Conservation (phyloP, 345 rosid genomes). For the Melaleuca quinquenervia region DNA sequence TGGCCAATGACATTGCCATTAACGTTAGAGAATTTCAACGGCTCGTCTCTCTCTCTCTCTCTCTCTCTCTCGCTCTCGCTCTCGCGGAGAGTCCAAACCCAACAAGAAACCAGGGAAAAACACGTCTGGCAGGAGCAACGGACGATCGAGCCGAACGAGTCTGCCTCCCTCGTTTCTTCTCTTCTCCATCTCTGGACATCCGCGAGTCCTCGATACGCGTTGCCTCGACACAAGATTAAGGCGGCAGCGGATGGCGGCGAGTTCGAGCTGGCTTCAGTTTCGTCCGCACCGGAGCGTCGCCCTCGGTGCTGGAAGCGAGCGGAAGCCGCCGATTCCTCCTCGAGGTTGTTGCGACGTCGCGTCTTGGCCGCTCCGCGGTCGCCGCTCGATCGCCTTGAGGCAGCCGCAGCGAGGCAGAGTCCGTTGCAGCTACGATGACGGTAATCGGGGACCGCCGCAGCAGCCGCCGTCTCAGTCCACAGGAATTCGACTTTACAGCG, state of each 20-base stretch:
- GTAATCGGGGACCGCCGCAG: background rate
- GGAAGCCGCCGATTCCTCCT: background rate
- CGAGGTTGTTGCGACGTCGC: background rate
- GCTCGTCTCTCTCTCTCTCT: background rate
- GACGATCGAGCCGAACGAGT: background rate
- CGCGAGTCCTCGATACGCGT: background rate
- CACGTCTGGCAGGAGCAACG: background rate
- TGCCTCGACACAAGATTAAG: background rate
- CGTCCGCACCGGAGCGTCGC: background rate
- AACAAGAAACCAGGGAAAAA: background rate
- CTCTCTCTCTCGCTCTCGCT: background rate
- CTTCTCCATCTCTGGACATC: background rate
- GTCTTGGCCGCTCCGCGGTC: background rate
- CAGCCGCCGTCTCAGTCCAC: conserved; percentile 38
- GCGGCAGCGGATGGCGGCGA: background rate
- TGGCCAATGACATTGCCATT: background rate
- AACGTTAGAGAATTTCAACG: background rate
- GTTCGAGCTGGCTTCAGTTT: background rate
- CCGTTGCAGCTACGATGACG: conserved; percentile 26
- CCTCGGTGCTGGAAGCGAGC: background rate
- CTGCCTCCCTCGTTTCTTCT: background rate
- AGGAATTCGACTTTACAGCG: conserved; percentile 61
- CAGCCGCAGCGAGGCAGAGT: conserved; percentile 4
- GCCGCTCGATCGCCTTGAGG: background rate
- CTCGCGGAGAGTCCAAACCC: background rate